Evolutionary conservation across 176 grass and related monocot species (phyloP).

Genomic region (Paspalum vaginatum): DNA sequence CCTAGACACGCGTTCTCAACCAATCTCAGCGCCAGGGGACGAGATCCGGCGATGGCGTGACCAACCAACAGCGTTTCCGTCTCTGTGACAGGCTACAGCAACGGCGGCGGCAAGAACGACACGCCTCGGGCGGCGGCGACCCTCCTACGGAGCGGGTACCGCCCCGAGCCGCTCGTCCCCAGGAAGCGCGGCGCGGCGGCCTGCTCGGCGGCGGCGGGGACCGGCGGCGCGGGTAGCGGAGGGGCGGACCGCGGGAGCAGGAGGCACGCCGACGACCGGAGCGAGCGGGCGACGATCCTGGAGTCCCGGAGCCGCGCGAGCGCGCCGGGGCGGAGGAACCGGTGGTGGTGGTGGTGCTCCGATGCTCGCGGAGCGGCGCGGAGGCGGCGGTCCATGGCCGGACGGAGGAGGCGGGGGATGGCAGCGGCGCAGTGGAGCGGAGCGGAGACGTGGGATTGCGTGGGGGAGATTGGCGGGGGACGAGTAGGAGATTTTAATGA

Average conservation of each 20-base stretch:
- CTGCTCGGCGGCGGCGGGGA: slow-evolving; percentile 3
- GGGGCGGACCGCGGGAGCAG: slow-evolving; percentile 23
- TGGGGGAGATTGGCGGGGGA: slow-evolving; percentile 39
- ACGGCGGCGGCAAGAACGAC: slow-evolving; percentile 53
- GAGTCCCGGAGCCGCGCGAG: slow-evolving; percentile 86
- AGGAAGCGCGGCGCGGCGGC: slow-evolving; percentile 54
- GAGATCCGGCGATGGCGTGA: slow-evolving; percentile 43
- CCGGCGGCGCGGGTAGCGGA: slow-evolving; percentile 5
- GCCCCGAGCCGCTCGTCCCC: slow-evolving; percentile 26
- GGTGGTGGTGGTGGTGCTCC: slow-evolving; percentile 43
- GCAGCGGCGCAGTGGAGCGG: neutral
- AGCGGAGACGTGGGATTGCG: neutral
- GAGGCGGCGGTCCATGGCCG: slow-evolving; percentile 51
- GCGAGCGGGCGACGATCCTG: slow-evolving; percentile 69
- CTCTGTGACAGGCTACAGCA: slow-evolving; percentile 15
- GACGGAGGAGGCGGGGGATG: neutral
- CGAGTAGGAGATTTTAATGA: slow-evolving; percentile 37
- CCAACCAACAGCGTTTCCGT: neutral
- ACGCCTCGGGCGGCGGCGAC: slow-evolving; percentile 61
- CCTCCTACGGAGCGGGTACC: slow-evolving; percentile 72
- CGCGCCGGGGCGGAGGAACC: slow-evolving; percentile 82
- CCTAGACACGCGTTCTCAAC: neutral
- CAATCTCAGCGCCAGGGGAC: slow-evolving; percentile 31
- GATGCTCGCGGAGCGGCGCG: slow-evolving; percentile 16
- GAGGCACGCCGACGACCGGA: slow-evolving; percentile 49